Evolutionary conservation across 345 rosid species (phyloP).

Genomic region (Pistacia atlantica): DNA sequence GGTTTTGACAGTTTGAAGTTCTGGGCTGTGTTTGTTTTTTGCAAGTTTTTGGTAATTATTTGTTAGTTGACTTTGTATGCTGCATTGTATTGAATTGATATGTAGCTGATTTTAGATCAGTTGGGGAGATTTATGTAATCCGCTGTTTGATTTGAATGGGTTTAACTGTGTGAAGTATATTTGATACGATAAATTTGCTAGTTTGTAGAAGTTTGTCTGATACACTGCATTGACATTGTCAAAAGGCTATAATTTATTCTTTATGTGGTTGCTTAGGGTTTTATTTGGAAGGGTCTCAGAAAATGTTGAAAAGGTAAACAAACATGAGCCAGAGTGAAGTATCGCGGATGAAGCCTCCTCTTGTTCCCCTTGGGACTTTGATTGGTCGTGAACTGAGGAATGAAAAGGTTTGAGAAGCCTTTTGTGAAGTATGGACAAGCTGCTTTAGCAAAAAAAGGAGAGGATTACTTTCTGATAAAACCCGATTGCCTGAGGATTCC

Average conservation of each 20-base stretch:
- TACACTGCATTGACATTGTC: background rate
- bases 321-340: slow-evolving; percentile 74
- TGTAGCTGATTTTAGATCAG: background rate
- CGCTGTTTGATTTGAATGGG: background rate
- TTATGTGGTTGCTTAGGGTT: slow-evolving; percentile 13
- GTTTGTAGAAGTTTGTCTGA: background rate
- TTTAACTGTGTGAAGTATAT: background rate
- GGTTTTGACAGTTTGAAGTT: background rate
- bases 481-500: slow-evolving; percentile 78
- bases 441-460: slow-evolving; percentile 96
- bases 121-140: background rate
- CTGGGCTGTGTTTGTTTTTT: background rate
- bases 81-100: slow-evolving; percentile 9
- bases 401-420: slow-evolving; percentile 85
- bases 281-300: slow-evolving; percentile 21
- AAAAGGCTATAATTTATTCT: background rate
- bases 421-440: slow-evolving; percentile 93
- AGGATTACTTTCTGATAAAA: slow-evolving; percentile 88
- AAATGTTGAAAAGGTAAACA: slow-evolving; percentile 50
- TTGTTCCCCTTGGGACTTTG: slow-evolving; percentile 87
- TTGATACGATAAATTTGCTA: background rate
- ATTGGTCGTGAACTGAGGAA: slow-evolving; percentile 92
- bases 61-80: background rate
- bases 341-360: slow-evolving; percentile 67
- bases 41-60: background rate